Percentiles rank a stretch among this genome's conserved stretches.
Evolutionary conservation across 176 grass and related monocot genomes (phyloP).

Genomic region (Eleusine coracana): DNA sequence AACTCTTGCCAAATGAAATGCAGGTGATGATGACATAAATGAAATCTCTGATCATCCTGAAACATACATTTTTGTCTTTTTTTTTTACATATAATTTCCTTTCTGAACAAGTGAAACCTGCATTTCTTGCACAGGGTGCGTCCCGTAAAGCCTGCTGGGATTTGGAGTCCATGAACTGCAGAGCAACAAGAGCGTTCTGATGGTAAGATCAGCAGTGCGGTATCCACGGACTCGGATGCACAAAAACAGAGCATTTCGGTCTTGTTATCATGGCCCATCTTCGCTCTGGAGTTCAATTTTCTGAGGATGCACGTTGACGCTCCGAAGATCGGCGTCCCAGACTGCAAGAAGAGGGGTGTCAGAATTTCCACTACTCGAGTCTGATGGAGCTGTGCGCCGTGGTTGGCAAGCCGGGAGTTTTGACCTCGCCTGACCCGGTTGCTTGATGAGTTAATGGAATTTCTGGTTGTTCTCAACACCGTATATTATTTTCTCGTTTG

Average conservation of each 20-base stretch:
- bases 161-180: constrained; percentile 49
- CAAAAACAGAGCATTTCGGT: constrained; percentile 57
- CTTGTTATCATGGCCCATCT: constrained; percentile 77
- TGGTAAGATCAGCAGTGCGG: constrained; percentile 2
- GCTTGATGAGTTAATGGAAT: constrained; percentile 24
- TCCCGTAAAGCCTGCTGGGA: constrained; percentile 58
- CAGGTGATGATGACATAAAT: constrained; percentile 58
- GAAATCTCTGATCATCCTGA: neutral
- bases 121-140: constrained; percentile 59
- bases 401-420: constrained; percentile 22
- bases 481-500: neutral
- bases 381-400: neutral
- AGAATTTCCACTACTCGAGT: constrained; percentile 54
- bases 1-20: constrained; percentile 89
- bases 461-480: neutral
- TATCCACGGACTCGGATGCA: constrained; percentile 34
- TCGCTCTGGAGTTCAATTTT: constrained; percentile 82
- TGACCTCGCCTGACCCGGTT: constrained; percentile 14
- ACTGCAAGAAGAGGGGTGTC: constrained; percentile 53
- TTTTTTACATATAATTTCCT: neutral
- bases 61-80: too few relatives aligned
- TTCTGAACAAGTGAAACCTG: constrained; percentile 37
- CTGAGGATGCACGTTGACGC: constrained; percentile 83
- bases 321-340: constrained; percentile 45
- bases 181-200: constrained; percentile 34